phyloP scores from a whole-genome alignment of 768 basidiomycete species.

The Lentinula raphanica region DNA sequence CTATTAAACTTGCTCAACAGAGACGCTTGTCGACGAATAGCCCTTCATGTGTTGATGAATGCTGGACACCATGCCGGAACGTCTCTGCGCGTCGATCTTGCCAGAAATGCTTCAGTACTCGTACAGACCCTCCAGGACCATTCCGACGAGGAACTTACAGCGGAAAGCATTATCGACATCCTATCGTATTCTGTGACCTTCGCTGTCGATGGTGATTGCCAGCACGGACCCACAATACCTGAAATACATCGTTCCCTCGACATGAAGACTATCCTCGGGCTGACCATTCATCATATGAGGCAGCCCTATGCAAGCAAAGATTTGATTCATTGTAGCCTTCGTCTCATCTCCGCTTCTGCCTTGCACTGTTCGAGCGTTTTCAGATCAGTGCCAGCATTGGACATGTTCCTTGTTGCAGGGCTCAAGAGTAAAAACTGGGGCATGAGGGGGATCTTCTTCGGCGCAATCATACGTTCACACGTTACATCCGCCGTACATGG shows the following conservation, averaged over 20 bases:
- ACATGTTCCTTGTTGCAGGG: slow-evolving; percentile 49
- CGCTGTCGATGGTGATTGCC: slow-evolving; percentile 23
- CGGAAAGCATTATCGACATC: slow-evolving; percentile 45
- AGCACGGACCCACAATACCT: slow-evolving; percentile 21
- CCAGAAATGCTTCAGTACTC: slow-evolving; percentile 36
- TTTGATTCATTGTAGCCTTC: slow-evolving; percentile 48
- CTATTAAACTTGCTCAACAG: slow-evolving; percentile 49
- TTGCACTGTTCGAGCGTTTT: slow-evolving; percentile 42
- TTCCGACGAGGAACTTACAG: slow-evolving; percentile 44
- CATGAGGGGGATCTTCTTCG: slow-evolving; percentile 45
- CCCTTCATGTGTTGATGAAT: slow-evolving; percentile 49
- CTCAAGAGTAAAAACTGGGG: slow-evolving; percentile 52
- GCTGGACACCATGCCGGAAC: slow-evolving; percentile 59
- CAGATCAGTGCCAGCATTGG: slow-evolving; percentile 35
- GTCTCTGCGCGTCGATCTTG: slow-evolving; percentile 46
- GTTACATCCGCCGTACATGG: too few relatives aligned
- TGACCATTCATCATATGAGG: slow-evolving; percentile 35
- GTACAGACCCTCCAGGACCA: slow-evolving; percentile 42
- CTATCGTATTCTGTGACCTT: slow-evolving; percentile 47
- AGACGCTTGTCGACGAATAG: slow-evolving; percentile 44
- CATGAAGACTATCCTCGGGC: slow-evolving; percentile 37
- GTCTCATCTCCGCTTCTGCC: slow-evolving; percentile 38
- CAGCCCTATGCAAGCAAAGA: slow-evolving; percentile 36
- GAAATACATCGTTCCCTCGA: slow-evolving; percentile 32
- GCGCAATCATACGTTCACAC: slow-evolving; percentile 51